A percentile compares a stretch with the other conserved stretches of the same genome.
Conservation (phyloP, 805 yeast species). For the Torulaspora quercuum region DNA sequence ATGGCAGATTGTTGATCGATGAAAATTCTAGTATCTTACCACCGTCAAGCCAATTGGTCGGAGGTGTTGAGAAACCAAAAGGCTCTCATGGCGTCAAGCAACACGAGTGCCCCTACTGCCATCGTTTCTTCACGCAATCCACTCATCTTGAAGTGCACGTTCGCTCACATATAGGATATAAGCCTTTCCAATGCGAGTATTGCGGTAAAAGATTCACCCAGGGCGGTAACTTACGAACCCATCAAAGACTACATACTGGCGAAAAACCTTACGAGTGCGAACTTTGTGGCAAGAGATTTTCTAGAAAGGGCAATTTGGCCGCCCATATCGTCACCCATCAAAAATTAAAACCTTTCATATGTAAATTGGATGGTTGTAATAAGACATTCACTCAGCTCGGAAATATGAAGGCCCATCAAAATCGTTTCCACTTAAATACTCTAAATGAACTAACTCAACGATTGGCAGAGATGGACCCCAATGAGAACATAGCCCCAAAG, state of each 20-base stretch:
- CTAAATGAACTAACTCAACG: slow-evolving; percentile 62
- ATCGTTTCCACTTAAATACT: slow-evolving; percentile 75
- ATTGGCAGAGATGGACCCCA: slow-evolving; percentile 59
- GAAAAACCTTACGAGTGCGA: slow-evolving; percentile 86
- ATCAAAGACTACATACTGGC: slow-evolving; percentile 82
- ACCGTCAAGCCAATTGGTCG: slow-evolving; percentile 62
- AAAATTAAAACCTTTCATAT: slow-evolving; percentile 70
- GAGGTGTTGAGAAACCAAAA: slow-evolving; percentile 71
- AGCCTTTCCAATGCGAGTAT: slow-evolving; percentile 75
- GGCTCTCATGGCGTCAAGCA: slow-evolving; percentile 42
- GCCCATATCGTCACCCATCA: slow-evolving; percentile 84
- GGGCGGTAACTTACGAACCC: slow-evolving; percentile 86
- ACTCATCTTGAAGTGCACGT: slow-evolving; percentile 90
- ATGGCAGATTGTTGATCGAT: slow-evolving; percentile 61
- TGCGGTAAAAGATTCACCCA: slow-evolving; percentile 85
- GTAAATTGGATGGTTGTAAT: slow-evolving; percentile 76
- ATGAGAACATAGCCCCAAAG: slow-evolving; percentile 48
- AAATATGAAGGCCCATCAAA: slow-evolving; percentile 90
- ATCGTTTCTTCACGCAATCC: slow-evolving; percentile 78
- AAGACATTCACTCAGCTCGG: slow-evolving; percentile 90
- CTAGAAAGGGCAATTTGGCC: slow-evolving; percentile 87
- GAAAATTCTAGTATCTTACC: slow-evolving; percentile 50
- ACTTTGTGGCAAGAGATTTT: slow-evolving; percentile 70
- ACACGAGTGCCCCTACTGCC: slow-evolving; percentile 73
- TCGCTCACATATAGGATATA: slow-evolving; percentile 79